phyloP scores from a whole-genome alignment of 2,329 filamentous ascomycete species.

The Fusarium brachygibbosum region DNA sequence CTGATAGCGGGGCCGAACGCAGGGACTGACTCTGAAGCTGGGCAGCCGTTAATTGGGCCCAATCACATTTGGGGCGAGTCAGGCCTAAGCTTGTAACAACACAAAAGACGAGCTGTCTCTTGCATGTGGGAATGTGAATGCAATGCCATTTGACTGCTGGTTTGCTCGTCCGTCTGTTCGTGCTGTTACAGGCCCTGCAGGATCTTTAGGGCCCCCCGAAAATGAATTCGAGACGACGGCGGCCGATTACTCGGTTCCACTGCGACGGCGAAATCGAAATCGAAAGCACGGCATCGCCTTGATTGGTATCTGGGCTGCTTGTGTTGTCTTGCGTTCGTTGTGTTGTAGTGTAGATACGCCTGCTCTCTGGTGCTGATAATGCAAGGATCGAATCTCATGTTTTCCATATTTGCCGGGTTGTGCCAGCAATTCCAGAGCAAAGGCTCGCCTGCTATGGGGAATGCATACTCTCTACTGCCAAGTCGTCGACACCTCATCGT shows the following conservation, averaged over 20 bases:
- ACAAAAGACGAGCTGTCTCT: conserved; percentile 33
- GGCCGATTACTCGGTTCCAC: conserved; percentile 45
- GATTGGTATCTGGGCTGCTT: conserved; percentile 39
- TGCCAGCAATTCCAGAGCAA: conserved; percentile 25
- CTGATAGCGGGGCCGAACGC: conserved; percentile 48
- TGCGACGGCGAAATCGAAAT: conserved; percentile 35
- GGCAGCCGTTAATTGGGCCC: conserved; percentile 36
- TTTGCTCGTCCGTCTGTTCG: conserved; percentile 1
- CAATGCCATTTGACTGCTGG: conserved; percentile 21
- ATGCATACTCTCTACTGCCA: conserved; percentile 28
- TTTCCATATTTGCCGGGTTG: conserved; percentile 18
- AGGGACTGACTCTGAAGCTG: conserved; percentile 45
- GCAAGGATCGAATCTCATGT: conserved; percentile 34
- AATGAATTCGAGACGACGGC: conserved; percentile 40
- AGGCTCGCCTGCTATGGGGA: conserved; percentile 24
- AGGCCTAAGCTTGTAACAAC: conserved; percentile 44
- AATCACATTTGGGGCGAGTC: conserved; percentile 49
- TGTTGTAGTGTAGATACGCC: conserved; percentile 13
- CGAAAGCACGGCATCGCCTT: conserved; percentile 28
- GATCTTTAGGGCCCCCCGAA: conserved; percentile 20
- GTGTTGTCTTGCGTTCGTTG: conserved; percentile 3
- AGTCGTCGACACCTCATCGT: conserved; percentile 21
- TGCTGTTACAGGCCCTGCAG: conserved; percentile 23
- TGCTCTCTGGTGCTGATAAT: conserved; percentile 12
- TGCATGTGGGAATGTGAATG: conserved; percentile 49